These are phyloP conservation scores for Stephania cephalantha DNA, from an alignment of 164 flowering plant species.

Conservation along the genomic window DNA sequence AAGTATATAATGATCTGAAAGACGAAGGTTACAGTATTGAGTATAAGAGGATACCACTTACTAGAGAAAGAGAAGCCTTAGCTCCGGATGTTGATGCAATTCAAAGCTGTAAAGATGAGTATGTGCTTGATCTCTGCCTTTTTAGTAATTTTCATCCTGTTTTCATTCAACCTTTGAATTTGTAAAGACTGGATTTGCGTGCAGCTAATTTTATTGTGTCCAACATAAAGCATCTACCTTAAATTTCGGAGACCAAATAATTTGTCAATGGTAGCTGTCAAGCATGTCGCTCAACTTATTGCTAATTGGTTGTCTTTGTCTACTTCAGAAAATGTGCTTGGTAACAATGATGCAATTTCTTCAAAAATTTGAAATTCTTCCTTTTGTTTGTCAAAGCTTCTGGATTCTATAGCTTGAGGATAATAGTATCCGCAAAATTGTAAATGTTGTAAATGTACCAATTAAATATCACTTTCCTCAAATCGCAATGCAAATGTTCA, in stretches of 20 bases:
- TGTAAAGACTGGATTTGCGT: background rate
- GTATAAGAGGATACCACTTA: slow-evolving; percentile 76
- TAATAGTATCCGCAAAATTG: too few relatives aligned
- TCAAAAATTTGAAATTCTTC: background rate
- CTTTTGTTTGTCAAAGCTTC: background rate
- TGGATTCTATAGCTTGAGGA: too few relatives aligned
- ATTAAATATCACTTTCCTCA: too few relatives aligned
- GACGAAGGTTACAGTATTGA: slow-evolving; percentile 57
- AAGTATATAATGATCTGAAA: slow-evolving; percentile 61
- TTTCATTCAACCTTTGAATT: background rate
- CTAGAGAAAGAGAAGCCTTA: slow-evolving; percentile 84
- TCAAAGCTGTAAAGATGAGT: slow-evolving; percentile 43
- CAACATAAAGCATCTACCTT: background rate
- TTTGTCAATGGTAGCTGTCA: background rate
- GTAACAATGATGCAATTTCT: slow-evolving; percentile 1
- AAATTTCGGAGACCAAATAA: background rate
- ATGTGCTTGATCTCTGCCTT: slow-evolving; percentile 7
- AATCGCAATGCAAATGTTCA: too few relatives aligned
- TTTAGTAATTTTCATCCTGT: background rate
- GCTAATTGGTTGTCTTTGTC: background rate
- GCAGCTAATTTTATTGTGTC: slow-evolving; percentile 2
- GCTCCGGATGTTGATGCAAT: slow-evolving; percentile 91
- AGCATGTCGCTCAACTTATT: background rate
- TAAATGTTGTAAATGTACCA: too few relatives aligned
- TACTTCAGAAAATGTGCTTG: background rate